Evolutionary conservation across 306 rosid genomes (phyloP).

Genomic region (Cucurbita pepo): DNA sequence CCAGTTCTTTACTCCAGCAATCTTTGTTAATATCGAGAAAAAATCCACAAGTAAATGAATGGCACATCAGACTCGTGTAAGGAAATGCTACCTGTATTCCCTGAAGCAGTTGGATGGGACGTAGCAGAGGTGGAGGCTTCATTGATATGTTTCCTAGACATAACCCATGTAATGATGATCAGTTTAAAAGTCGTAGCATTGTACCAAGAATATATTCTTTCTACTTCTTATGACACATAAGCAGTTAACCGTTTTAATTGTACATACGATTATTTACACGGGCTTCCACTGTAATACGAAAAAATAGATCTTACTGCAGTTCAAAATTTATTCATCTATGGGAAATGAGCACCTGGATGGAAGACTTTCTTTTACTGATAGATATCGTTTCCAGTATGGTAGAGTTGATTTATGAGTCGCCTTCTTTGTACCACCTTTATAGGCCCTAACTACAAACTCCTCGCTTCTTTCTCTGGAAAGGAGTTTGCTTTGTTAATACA

Average conservation of each 20-base stretch:
- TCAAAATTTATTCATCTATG: not conserved
- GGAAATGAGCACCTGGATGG: conserved; percentile 42
- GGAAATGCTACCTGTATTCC: conserved; percentile 14
- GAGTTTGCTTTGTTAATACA: not conserved
- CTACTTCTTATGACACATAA: not conserved
- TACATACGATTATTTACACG: not conserved
- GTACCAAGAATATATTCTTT: not conserved
- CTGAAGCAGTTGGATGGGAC: conserved; percentile 11
- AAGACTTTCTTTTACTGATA: conserved; percentile 53
- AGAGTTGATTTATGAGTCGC: conserved; percentile 71
- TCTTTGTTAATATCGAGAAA: not conserved
- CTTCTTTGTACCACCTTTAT: conserved; percentile 71
- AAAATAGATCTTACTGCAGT: not conserved
- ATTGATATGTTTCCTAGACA: conserved; percentile 45
- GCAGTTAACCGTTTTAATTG: not conserved
- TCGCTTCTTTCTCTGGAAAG: conserved; percentile 67
- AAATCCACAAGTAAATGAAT: not conserved
- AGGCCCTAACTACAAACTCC: conserved; percentile 72
- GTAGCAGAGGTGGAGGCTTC: conserved; percentile 13
- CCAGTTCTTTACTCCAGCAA: not conserved
- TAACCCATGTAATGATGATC: conserved; percentile 4
- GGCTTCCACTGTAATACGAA: not conserved
- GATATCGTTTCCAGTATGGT: conserved; percentile 59
- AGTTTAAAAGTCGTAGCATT: not conserved
- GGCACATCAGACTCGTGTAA: not conserved